phyloP scores from a whole-genome alignment of 2,329 filamentous ascomycete genomes.

The Penicillium aurantiogriseum region DNA sequence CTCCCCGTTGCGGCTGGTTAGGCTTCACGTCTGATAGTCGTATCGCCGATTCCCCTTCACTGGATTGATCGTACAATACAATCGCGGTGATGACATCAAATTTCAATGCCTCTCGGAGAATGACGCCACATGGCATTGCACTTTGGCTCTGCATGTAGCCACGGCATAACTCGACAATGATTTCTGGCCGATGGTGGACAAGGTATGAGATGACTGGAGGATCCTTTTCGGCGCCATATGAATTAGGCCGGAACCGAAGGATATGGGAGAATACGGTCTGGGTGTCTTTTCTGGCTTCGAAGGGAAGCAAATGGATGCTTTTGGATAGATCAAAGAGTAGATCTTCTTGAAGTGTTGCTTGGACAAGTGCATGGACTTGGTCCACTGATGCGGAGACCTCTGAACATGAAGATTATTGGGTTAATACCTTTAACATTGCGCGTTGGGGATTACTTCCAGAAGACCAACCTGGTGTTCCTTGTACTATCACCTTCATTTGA shows the following conservation, averaged over 20 bases:
- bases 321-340: conserved; percentile 79
- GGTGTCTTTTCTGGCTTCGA: conserved; percentile 93
- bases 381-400: conserved; percentile 85
- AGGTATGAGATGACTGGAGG: conserved; percentile 87
- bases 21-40: conserved; percentile 76
- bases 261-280: conserved; percentile 95
- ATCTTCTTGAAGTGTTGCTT: conserved; percentile 82
- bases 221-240: conserved; percentile 63
- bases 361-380: conserved; percentile 81
- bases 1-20: conserved; percentile 70
- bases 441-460: neutral
- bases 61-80: conserved; percentile 87
- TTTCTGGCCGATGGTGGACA: conserved; percentile 78
- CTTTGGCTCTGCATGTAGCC: conserved; percentile 89
- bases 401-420: conserved; percentile 39
- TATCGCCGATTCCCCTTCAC: conserved; percentile 69
- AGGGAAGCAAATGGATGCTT: conserved; percentile 80
- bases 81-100: conserved; percentile 87
- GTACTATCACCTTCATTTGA: conserved; percentile 89
- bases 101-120: conserved; percentile 85
- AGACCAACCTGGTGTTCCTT: conserved; percentile 78
- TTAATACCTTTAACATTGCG: neutral
- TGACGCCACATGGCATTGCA: conserved; percentile 84
- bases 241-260: conserved; percentile 77
- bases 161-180: conserved; percentile 82